Evolutionary conservation across 2,329 filamentous ascomycete species (phyloP), one percentile per base, ranked within the genome.

Genomic region (Waltergamsia citrina): DNA sequence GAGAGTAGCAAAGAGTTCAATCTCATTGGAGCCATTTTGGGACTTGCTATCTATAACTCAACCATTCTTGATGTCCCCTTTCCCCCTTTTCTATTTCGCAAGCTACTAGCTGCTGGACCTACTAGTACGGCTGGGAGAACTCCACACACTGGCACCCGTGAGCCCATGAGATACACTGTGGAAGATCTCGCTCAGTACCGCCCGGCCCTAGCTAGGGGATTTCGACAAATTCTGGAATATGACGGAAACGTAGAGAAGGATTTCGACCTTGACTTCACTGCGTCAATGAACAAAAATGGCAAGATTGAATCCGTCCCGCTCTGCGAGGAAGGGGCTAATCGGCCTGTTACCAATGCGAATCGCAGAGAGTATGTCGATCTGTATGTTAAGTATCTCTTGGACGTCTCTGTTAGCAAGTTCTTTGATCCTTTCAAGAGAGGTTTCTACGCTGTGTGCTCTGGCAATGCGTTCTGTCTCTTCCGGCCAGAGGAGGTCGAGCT

Each of bases 401-500:
- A 94, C 47, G 78, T 70, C 6, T 73, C 84, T 1, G 82, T 94
- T 2, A 64, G 74, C 25, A 73, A 85, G 26, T 87, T 94, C 50
- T 95, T 93, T 43, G 86, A 94, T 51, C 87, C 88, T 1, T 95
- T 95, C 67, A 92, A 92, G 52, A 76, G 87, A 35, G 88, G 88
- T 1, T 95, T 95, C 57, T 95, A 86, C 54, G 93, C 84, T 0
- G 85, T 94, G 19, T 94, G 86, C 51, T 84, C 82, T 23, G 85
- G 87, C 23, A 94, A 92, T 51, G 87, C 88, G 1, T 66, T 94
- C 23, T 85, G 81, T 1, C 70, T 95, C 3, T 94, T 94, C 56
- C 75, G 85, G 12, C 82, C 88, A 0, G 87, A 94, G 52, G 88
- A 95, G 54, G 93, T 95, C 41, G 88, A 94, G 53, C 71, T 94